Evolutionary conservation across 2,329 filamentous ascomycete species (phyloP).

Genomic region (Xylaria sp.): DNA sequence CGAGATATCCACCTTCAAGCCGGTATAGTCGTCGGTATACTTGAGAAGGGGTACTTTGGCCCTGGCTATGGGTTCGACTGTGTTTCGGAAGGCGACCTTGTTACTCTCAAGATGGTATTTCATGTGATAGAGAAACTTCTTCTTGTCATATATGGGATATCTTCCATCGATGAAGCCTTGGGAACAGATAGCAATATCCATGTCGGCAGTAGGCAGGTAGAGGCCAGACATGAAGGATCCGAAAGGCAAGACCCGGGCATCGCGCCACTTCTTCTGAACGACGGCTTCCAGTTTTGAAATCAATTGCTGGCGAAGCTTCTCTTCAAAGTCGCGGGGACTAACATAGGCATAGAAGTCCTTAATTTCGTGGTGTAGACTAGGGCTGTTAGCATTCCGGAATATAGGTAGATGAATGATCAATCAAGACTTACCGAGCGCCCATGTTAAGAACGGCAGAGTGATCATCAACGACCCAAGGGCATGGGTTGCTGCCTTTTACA

Average conservation of each 20-base stretch:
- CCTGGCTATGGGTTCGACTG: slow-evolving; percentile 74
- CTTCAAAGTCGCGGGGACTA: slow-evolving; percentile 79
- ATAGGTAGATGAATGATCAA: neutral
- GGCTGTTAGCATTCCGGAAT: slow-evolving; percentile 25
- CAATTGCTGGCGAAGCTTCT: slow-evolving; percentile 77
- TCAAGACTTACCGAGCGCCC: slow-evolving; percentile 65
- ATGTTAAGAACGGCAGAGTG: slow-evolving; percentile 65
- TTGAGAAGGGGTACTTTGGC: slow-evolving; percentile 95
- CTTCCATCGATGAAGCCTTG: slow-evolving; percentile 66
- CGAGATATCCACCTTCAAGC: slow-evolving; percentile 88
- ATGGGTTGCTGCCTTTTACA: slow-evolving; percentile 55
- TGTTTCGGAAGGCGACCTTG: slow-evolving; percentile 66
- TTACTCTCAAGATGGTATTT: slow-evolving; percentile 66
- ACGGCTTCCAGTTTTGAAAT: slow-evolving; percentile 73
- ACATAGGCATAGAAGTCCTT: slow-evolving; percentile 89
- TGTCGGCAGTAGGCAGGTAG: slow-evolving; percentile 79
- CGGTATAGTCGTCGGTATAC: slow-evolving; percentile 81
- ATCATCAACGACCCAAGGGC: slow-evolving; percentile 72
- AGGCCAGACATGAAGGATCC: slow-evolving; percentile 93
- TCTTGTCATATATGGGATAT: slow-evolving; percentile 60
- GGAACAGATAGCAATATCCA: slow-evolving; percentile 88
- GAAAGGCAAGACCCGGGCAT: slow-evolving; percentile 77
- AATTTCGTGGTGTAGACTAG: slow-evolving; percentile 88
- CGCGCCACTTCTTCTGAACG: slow-evolving; percentile 67
- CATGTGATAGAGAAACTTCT: slow-evolving; percentile 71